These are phyloP conservation scores for Amoeboaphelidium protococcarum DNA, from an alignment of 371 early-diverging fungal species.

Conservation along the genomic window DNA sequence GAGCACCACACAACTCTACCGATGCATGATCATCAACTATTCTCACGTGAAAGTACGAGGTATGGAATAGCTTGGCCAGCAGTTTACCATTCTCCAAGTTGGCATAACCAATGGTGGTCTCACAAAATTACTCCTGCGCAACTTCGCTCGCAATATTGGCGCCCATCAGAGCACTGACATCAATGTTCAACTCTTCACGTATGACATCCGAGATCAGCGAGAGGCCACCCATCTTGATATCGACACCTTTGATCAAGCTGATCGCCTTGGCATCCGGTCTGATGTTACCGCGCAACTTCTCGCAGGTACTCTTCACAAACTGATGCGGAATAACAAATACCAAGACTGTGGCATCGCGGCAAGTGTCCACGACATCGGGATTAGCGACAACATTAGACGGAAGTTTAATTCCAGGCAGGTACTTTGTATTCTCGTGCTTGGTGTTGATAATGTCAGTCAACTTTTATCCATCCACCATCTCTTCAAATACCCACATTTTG, in stretches of 20 bases:
- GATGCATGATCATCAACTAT: slow-evolving; percentile 60
- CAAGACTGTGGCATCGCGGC: slow-evolving; percentile 53
- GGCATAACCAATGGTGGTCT: slow-evolving; percentile 68
- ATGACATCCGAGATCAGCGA: slow-evolving; percentile 69
- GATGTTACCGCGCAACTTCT: slow-evolving; percentile 39
- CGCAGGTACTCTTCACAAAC: slow-evolving; percentile 62
- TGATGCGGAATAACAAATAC: slow-evolving; percentile 94
- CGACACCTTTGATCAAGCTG: slow-evolving; percentile 85
- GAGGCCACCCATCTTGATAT: slow-evolving; percentile 41
- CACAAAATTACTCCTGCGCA: slow-evolving; percentile 74
- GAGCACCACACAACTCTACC: slow-evolving; percentile 89
- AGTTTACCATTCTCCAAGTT: slow-evolving; percentile 36
- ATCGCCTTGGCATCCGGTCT: slow-evolving; percentile 51
- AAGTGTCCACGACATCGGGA: slow-evolving; percentile 46
- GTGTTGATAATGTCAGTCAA: slow-evolving; percentile 89
- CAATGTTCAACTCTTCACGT: slow-evolving; percentile 35
- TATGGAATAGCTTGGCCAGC: slow-evolving; percentile 55
- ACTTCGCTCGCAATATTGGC: slow-evolving; percentile 97
- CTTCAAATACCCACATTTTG: slow-evolving; percentile 90
- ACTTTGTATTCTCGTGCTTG: slow-evolving; percentile 81
- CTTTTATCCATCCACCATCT: slow-evolving; percentile 51
- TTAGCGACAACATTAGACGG: slow-evolving; percentile 70
- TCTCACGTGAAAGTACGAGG: slow-evolving; percentile 57
- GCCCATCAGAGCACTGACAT: slow-evolving; percentile 71
- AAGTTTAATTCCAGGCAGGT: slow-evolving; percentile 66